Percentiles rank a stretch among this genome's conserved stretches.
phyloP scores from a whole-genome alignment of 108 stramenopile species.

The Cyclotella atomus region DNA sequence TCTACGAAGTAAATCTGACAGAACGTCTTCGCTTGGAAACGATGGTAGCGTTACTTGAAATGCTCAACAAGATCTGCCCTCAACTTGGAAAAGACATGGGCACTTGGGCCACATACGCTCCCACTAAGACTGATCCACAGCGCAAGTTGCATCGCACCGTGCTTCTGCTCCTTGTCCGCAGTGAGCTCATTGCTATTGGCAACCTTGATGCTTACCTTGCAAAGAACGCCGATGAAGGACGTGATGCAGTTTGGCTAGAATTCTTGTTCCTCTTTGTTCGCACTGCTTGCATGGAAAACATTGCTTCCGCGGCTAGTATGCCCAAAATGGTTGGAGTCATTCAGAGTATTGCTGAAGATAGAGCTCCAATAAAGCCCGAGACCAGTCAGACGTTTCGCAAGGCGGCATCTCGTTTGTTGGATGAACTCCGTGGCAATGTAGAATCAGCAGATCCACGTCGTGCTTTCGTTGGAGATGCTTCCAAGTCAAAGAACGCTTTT shows the following conservation, averaged over 20 bases:
- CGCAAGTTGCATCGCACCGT: conserved; percentile 92
- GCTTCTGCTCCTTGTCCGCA: conserved; percentile 87
- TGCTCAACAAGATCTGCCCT: conserved; percentile 81
- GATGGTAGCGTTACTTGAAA: conserved; percentile 86
- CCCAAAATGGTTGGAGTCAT: conserved; percentile 87
- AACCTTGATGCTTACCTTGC: conserved; percentile 91
- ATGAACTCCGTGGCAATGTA: conserved; percentile 69
- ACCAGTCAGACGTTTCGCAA: conserved; percentile 74
- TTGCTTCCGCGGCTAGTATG: conserved; percentile 74
- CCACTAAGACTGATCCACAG: conserved; percentile 83
- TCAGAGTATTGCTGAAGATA: conserved; percentile 80
- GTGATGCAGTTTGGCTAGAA: conserved; percentile 89
- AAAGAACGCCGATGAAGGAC: conserved; percentile 82
- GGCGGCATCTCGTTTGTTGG: conserved; percentile 78
- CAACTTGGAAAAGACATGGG: conserved; percentile 88
- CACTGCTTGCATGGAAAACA: conserved; percentile 84
- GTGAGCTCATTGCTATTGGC: conserved; percentile 71
- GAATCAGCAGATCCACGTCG: conserved; percentile 23
- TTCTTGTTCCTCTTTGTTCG: conserved; percentile 89
- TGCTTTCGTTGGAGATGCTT: conserved; percentile 3
- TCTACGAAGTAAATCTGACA: conserved; percentile 88
- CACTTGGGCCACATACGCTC: conserved; percentile 93
- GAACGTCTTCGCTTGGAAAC: conserved; percentile 91
- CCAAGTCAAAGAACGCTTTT: conserved; percentile 8
- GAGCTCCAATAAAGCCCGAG: conserved; percentile 70